These are phyloP conservation scores for Nigrospora oryzae DNA, from an alignment of 2,329 filamentous ascomycete genomes.

Conservation along the genomic window DNA sequence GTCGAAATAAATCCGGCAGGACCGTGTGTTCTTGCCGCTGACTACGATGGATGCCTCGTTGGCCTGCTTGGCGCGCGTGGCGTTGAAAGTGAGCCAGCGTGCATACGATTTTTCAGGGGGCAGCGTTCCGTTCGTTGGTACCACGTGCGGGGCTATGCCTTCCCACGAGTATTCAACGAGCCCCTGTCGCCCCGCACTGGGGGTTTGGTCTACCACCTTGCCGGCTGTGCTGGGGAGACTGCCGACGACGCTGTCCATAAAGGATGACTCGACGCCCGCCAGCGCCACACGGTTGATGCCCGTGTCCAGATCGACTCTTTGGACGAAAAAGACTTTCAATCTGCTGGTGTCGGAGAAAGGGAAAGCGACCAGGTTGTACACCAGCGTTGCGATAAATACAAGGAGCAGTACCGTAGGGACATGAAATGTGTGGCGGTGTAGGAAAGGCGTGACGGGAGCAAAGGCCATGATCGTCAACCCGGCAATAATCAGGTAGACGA, in stretches of 20 bases:
- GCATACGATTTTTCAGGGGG: constrained; percentile 1
- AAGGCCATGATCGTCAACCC: constrained; percentile 63
- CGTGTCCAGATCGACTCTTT: constrained; percentile 68
- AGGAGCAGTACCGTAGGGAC: constrained; percentile 69
- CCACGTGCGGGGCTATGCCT: background rate
- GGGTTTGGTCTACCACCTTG: background rate
- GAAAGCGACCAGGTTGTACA: constrained; percentile 82
- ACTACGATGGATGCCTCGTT: background rate
- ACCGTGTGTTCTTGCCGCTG: background rate
- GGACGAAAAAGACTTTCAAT: constrained; percentile 82
- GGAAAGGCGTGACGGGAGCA: constrained; percentile 70
- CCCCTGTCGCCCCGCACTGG: background rate
- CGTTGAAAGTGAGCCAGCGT: background rate
- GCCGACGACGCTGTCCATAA: constrained; percentile 1
- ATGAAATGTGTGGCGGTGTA: constrained; percentile 80
- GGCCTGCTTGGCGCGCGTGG: background rate
- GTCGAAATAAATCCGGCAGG: background rate
- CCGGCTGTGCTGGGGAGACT: constrained; percentile 1
- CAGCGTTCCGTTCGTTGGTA: background rate
- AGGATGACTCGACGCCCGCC: background rate
- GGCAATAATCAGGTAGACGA: constrained; percentile 64
- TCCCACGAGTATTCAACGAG: constrained; percentile 1
- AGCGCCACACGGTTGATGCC: constrained; percentile 29
- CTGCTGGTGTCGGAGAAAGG: constrained; percentile 75
- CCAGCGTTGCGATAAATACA: constrained; percentile 64